Base-by-base conservation (phyloP, 108 stramenopile genomes). In the Aurantiochytrium sp. region DNA sequence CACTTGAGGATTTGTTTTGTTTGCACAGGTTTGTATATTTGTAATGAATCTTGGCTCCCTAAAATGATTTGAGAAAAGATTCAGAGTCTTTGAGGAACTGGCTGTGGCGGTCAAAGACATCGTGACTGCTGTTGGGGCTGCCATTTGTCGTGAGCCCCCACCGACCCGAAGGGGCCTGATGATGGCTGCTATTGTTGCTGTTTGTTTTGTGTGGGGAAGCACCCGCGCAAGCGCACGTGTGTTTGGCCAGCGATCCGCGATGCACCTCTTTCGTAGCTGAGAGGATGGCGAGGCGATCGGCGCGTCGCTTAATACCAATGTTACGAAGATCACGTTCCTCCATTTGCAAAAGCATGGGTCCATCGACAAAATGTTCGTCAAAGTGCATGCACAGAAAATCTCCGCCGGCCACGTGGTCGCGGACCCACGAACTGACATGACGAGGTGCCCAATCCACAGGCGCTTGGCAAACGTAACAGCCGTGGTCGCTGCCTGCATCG, bases 311-410 rank as follows among this genome's bases (percentile, higher is more conserved):
- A n/a, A 83, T 83, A 14, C 73, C 73, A 83, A 83, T 53, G 51
- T 83, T 83, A 16, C 73, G 44, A 83, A 83, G 51, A 44, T 83
- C 73, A 44, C 73, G 73, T 44, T 83, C 73, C n/a, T 83, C 73
- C 73, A 83, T 83, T n/a, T 83, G 73, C 16, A 83, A n/a, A 12
- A 83, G 28, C 73, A 83, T 83, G 21, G 73, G 49, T 0, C 73
- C 73, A n/a, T 83, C 73, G 73, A 83, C 51, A 23, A 21, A 53
- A 23, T 83, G 44, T n/a, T 83, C 49, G 19, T 83, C 73, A n/a
- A 83, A 83, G 51, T 83, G 19, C 23, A 53, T 6, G 51, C 73
- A 51, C 23, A 83, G 28, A 28, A 83, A 83, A 16, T 83, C 73
- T 5, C 73, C 73, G 1, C 73, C 73, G 8, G 73, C 73, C 5